Conservation (phyloP, 2,329 filamentous ascomycete genomes). For the Ampelomyces quisqualis region DNA sequence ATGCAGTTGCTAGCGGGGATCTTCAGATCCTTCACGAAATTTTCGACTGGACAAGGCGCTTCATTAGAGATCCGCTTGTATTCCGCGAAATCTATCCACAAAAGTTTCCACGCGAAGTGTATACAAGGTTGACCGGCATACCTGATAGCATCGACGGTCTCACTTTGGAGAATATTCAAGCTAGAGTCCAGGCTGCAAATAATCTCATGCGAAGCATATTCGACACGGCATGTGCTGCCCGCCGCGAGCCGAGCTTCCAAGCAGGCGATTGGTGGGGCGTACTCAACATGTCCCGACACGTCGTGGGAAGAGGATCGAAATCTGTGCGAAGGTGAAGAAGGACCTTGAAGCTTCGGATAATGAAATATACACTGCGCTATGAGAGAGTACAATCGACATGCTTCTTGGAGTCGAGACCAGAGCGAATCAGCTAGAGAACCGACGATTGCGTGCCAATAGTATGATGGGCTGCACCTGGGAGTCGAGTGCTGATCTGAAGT, state of each 20-base stretch:
- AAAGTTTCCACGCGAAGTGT: constrained; percentile 1
- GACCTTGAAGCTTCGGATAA: constrained; percentile 11
- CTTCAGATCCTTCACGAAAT: constrained; percentile 31
- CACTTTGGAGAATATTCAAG: constrained; percentile 7
- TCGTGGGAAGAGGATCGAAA: constrained; percentile 17
- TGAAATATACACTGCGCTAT: constrained; percentile 20
- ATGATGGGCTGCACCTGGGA: not conserved
- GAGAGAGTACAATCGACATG: constrained; percentile 22
- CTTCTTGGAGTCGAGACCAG: constrained; percentile 26
- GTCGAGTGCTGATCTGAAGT: constrained; percentile 1
- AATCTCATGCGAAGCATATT: constrained; percentile 29
- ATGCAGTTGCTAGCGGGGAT: constrained; percentile 38
- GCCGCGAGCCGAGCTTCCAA: constrained; percentile 39
- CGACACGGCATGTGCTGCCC: constrained; percentile 30
- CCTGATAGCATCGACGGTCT: not conserved
- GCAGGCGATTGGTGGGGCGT: constrained; percentile 29
- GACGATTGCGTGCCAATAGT: constrained; percentile 11
- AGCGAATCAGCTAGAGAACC: constrained; percentile 15
- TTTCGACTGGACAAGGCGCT: constrained; percentile 42
- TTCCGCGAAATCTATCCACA: constrained; percentile 4
- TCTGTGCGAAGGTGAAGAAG: constrained; percentile 10
- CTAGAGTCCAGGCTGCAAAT: constrained; percentile 31
- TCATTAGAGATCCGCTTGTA: constrained; percentile 37
- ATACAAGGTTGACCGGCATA: constrained; percentile 21
- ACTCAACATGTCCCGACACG: constrained; percentile 18